Conservation (phyloP, 352 stramenopile species). For the Phytophthora chlamydospora region DNA sequence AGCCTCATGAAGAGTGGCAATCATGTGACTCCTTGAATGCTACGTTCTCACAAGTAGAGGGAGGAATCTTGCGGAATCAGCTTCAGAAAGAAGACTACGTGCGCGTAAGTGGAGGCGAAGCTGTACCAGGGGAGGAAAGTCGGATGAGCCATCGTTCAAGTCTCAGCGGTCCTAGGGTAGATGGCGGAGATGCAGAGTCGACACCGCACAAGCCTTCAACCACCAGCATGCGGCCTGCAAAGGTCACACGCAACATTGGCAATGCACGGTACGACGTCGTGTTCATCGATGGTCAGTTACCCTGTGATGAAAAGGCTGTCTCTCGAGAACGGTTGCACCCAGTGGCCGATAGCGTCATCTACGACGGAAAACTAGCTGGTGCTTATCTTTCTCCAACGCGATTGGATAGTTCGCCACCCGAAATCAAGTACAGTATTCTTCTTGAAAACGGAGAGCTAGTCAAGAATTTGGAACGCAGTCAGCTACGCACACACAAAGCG, state of each 20-base stretch:
- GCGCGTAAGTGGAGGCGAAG: conserved; percentile 19
- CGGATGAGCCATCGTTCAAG: neutral
- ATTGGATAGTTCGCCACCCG: neutral
- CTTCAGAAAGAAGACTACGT: conserved; percentile 59
- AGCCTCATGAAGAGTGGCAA: conserved; percentile 40
- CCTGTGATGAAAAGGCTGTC: conserved; percentile 38
- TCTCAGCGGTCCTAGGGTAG: neutral
- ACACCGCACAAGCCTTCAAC: neutral
- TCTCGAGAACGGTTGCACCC: conserved; percentile 40
- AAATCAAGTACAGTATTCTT: conserved; percentile 41
- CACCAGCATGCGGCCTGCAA: conserved; percentile 25
- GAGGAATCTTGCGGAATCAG: conserved; percentile 35
- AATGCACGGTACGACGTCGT: conserved; percentile 62
- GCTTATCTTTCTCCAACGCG: conserved; percentile 20
- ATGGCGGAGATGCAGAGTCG: neutral
- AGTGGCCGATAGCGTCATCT: conserved; percentile 33
- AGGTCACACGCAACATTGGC: conserved; percentile 43
- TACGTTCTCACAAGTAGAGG: conserved; percentile 35
- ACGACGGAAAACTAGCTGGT: conserved; percentile 38
- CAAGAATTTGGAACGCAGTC: conserved; percentile 32
- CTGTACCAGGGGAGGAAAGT: neutral
- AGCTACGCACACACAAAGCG: conserved; percentile 47
- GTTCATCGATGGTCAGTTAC: conserved; percentile 43
- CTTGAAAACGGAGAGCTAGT: conserved; percentile 51
- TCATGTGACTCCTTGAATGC: conserved; percentile 44